Percentiles rank a stretch among this genome's conserved stretches.
phyloP scores from a whole-genome alignment of 75 land plant genomes.

The Larix kaempferi region DNA sequence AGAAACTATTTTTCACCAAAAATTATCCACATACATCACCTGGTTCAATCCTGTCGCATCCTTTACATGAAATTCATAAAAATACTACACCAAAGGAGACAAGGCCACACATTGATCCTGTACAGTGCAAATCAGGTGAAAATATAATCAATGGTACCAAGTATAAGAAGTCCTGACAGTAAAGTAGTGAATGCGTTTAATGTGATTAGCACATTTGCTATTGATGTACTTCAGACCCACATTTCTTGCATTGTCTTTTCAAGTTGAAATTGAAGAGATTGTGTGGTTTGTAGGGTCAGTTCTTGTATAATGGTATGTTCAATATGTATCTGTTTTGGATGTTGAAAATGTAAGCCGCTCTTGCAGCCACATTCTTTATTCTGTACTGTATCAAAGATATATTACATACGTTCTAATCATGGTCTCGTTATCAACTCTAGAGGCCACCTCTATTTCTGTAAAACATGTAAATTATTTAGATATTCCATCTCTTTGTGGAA shows the following conservation, averaged over 20 bases:
- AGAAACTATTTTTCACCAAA: background rate
- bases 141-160: background rate
- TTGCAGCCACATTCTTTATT: background rate
- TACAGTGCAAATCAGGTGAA: background rate
- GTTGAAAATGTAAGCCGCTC: slow-evolving; percentile 4
- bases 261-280: background rate
- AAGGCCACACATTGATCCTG: background rate
- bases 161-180: background rate
- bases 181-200: slow-evolving; percentile 3
- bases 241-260: background rate
- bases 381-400: background rate
- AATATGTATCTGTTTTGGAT: background rate
- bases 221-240: background rate
- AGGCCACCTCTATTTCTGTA: background rate
- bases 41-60: background rate
- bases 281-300: background rate
- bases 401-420: background rate
- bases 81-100: slow-evolving; percentile 1
- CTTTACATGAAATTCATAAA: background rate
- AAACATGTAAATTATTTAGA: background rate
- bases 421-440: background rate
- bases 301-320: background rate
- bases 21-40: background rate
- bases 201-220: background rate
- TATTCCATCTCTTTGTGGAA: background rate